Conservation (phyloP, 805 yeast species). For the Candida namnaoensis region DNA sequence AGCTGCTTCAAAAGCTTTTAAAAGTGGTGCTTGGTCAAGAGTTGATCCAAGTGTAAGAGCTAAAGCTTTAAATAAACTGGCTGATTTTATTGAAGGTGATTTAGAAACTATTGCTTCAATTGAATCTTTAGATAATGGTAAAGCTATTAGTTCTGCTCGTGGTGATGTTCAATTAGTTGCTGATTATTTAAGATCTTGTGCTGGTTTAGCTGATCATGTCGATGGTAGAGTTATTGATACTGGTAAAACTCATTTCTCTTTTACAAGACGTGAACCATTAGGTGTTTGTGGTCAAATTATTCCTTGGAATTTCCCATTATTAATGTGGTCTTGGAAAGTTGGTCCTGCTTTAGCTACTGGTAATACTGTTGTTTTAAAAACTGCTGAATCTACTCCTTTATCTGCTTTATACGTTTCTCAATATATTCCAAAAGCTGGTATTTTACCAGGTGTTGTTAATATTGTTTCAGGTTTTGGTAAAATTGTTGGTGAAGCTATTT, state of each 20-base stretch:
- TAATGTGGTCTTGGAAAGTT: constrained; percentile 92
- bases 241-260: constrained; percentile 63
- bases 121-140: constrained; percentile 88
- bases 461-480: constrained; percentile 82
- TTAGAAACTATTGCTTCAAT: constrained; percentile 67
- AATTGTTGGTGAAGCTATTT: constrained; percentile 74
- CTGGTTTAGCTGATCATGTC: constrained; percentile 88
- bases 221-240: constrained; percentile 71
- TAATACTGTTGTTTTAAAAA: constrained; percentile 79
- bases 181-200: constrained; percentile 71
- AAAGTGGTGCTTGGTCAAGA: constrained; percentile 65
- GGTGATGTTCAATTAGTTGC: constrained; percentile 71
- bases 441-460: constrained; percentile 88
- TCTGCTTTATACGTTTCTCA: constrained; percentile 72
- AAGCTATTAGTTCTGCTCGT: constrained; percentile 59
- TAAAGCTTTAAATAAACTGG: constrained; percentile 55
- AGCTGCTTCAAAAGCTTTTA: constrained; percentile 74
- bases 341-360: constrained; percentile 93
- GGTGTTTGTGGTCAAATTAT: constrained; percentile 96
- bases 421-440: constrained; percentile 71
- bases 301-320: constrained; percentile 95
- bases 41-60: constrained; percentile 65
- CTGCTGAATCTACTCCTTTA: constrained; percentile 89
- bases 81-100: constrained; percentile 68
- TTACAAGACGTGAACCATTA: constrained; percentile 80